Evolutionary conservation across 2,329 filamentous ascomycete genomes (phyloP).

Genomic region (Blastomyces silverae): DNA sequence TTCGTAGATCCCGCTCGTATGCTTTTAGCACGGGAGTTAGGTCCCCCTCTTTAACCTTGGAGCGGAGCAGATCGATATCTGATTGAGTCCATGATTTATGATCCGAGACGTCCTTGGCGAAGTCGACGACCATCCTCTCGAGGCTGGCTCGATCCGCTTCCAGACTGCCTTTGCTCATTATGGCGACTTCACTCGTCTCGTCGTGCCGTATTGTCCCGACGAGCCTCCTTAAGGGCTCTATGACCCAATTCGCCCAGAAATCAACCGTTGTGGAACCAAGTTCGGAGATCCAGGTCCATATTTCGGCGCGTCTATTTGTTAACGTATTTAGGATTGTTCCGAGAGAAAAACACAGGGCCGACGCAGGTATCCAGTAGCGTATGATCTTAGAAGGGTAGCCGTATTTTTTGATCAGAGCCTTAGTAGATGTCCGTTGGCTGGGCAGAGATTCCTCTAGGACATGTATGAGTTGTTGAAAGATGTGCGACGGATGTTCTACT

Average conservation of each 20-base stretch:
- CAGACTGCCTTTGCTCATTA: slow-evolving; percentile 91
- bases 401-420: slow-evolving; percentile 53
- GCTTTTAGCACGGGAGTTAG: slow-evolving; percentile 84
- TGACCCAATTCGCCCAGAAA: slow-evolving; percentile 95
- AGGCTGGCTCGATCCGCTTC: slow-evolving; percentile 84
- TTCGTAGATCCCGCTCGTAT: slow-evolving; percentile 81
- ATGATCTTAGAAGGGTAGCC: slow-evolving; percentile 69
- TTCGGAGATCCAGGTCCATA: slow-evolving; percentile 71
- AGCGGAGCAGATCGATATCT: slow-evolving; percentile 66
- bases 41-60: slow-evolving; percentile 82
- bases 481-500: slow-evolving; percentile 42
- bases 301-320: slow-evolving; percentile 65
- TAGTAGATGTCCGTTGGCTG: slow-evolving; percentile 55
- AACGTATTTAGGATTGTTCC: slow-evolving; percentile 78
- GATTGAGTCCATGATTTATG: slow-evolving; percentile 53
- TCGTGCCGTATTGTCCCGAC: slow-evolving; percentile 91
- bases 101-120: slow-evolving; percentile 69
- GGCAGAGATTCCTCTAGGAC: slow-evolving; percentile 66
- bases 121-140: slow-evolving; percentile 97
- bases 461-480: slow-evolving; percentile 38
- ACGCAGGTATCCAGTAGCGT: slow-evolving; percentile 81
- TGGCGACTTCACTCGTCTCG: slow-evolving; percentile 83
- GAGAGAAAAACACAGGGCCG: slow-evolving; percentile 67
- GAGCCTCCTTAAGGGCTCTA: slow-evolving; percentile 75
- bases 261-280: slow-evolving; percentile 72